Conservation (phyloP, 495 filamentous ascomycete species). For the Copromyces sp. region DNA sequence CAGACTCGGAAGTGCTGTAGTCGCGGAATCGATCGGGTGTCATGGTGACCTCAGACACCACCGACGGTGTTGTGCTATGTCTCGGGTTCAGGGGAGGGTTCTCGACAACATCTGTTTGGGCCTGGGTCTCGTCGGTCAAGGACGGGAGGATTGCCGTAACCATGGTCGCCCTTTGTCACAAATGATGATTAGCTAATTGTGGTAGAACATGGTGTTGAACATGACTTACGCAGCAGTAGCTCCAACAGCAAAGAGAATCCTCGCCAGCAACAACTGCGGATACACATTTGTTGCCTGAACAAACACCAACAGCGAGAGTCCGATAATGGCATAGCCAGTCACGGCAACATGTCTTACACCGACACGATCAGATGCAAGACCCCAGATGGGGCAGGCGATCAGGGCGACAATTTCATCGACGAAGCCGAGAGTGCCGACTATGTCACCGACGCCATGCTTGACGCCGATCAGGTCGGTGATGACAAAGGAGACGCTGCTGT, state of each 20-base stretch:
- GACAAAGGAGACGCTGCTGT: slow-evolving; percentile 86
- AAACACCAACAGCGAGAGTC: slow-evolving; percentile 62
- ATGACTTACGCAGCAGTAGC: slow-evolving; percentile 65
- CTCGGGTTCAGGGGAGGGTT: slow-evolving; percentile 11
- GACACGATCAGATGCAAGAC: slow-evolving; percentile 76
- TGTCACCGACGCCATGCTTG: slow-evolving; percentile 67
- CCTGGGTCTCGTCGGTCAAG: slow-evolving; percentile 49
- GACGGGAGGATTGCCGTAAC: slow-evolving; percentile 89
- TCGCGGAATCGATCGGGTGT: slow-evolving; percentile 43
- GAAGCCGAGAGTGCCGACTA: slow-evolving; percentile 90
- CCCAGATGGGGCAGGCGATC: slow-evolving; percentile 86
- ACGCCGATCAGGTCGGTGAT: slow-evolving; percentile 82
- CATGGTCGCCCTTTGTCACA: slow-evolving; percentile 62
- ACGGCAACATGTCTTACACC: slow-evolving; percentile 76
- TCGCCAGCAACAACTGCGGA: slow-evolving; percentile 75
- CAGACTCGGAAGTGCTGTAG: slow-evolving; percentile 6
- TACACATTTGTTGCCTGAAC: slow-evolving; percentile 83
- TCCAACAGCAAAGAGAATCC: slow-evolving; percentile 81
- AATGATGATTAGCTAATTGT: not conserved
- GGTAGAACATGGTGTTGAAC: not conserved
- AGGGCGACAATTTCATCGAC: slow-evolving; percentile 89
- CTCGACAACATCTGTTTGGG: slow-evolving; percentile 11
- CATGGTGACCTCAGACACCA: slow-evolving; percentile 54
- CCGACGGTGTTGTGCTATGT: slow-evolving; percentile 38
- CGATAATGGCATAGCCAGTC: slow-evolving; percentile 70